phyloP scores from a whole-genome alignment of 2,329 filamentous ascomycete genomes.

The Thielaviopsis populi region DNA sequence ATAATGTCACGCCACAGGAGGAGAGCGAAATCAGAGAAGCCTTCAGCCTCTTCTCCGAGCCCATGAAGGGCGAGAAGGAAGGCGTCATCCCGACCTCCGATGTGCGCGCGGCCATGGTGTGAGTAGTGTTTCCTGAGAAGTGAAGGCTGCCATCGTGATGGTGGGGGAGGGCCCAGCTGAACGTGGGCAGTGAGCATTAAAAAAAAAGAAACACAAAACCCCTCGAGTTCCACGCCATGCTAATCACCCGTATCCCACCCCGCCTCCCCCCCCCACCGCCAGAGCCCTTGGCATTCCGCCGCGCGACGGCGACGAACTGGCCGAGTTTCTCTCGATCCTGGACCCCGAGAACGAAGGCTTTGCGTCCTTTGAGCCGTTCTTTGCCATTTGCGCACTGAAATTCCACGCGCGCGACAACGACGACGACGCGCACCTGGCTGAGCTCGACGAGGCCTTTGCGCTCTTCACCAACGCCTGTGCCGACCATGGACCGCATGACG shows the following conservation, averaged over 20 bases:
- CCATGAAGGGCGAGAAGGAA: conserved; percentile 55
- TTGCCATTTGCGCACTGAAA: conserved; percentile 79
- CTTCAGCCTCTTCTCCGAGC: conserved; percentile 65
- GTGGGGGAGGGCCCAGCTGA: too few relatives aligned
- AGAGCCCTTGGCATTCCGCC: conserved; percentile 73
- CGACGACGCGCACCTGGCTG: conserved; percentile 40
- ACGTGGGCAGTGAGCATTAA: too few relatives aligned
- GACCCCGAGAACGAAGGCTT: conserved; percentile 71
- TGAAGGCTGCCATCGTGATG: conserved; percentile 14
- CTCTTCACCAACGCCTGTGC: conserved; percentile 51
- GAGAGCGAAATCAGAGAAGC: conserved; percentile 86
- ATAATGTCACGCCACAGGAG: conserved; percentile 70
- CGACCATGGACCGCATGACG: background rate
- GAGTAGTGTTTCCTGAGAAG: conserved; percentile 47
- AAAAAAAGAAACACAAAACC: too few relatives aligned
- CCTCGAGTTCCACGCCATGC: background rate
- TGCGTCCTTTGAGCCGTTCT: conserved; percentile 65
- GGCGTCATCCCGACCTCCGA: conserved; percentile 54
- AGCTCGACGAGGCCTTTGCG: conserved; percentile 68
- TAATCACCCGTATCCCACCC: background rate
- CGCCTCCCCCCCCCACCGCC: conserved; percentile 3
- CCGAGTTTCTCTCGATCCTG: conserved; percentile 62
- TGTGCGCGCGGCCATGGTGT: conserved; percentile 60
- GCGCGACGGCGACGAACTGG: conserved; percentile 47
- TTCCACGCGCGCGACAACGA: conserved; percentile 46